Evolutionary conservation across 2,329 filamentous ascomycete species (phyloP), one percentile per base, ranked within the genome.

Genomic region (Biscogniauxia mediterranea): DNA sequence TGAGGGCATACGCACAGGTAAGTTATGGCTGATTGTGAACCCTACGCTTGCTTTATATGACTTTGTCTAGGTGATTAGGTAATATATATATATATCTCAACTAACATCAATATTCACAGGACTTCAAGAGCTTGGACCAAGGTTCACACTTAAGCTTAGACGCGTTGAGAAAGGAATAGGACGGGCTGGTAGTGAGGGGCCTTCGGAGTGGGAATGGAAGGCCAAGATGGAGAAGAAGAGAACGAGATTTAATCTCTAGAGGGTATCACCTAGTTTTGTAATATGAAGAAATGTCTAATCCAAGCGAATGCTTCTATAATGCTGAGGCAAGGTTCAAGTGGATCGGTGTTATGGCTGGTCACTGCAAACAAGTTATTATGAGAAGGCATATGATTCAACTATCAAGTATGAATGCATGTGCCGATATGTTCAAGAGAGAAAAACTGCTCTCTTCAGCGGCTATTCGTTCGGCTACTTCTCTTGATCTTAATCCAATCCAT

Each of bases 181-280:
- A 15, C 78, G 84, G 59, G 86, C 87, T 7, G 87, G 87, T 19
- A 88, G 86, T 69, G 83, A 87, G 63, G 85, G 91, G 81, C 92
- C 92, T 46, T 85, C 92, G 68, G 91, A 96, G 73, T 98, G 95
- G 94, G 87, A 97, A 75, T 99, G 95, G 95, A 96, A 96, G 79
- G 90, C 91, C 11, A 88, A 88, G 74, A 96, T 95, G 89, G 95
- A 99, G 80, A 97, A 97, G 81, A 83, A 91, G 73, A 84, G 95
- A 71, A 98, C 94, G 68, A 89, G 92, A 74, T 99, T 98, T 80
- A 95, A 96, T 77, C 81, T 99, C 73, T 98, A 83, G 70, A 42
- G 5, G 51, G 32, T 17, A 9, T 9, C 9, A 5, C 9, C 13
- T n/a, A n/a, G 23, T 28, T 38, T n/a, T n/a, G 5, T 23, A 32